Percentiles rank a stretch among this genome's conserved stretches.
These are phyloP conservation scores for Metschnikowia continentalis DNA, from an alignment of 805 yeast species.

Conservation along the genomic window DNA sequence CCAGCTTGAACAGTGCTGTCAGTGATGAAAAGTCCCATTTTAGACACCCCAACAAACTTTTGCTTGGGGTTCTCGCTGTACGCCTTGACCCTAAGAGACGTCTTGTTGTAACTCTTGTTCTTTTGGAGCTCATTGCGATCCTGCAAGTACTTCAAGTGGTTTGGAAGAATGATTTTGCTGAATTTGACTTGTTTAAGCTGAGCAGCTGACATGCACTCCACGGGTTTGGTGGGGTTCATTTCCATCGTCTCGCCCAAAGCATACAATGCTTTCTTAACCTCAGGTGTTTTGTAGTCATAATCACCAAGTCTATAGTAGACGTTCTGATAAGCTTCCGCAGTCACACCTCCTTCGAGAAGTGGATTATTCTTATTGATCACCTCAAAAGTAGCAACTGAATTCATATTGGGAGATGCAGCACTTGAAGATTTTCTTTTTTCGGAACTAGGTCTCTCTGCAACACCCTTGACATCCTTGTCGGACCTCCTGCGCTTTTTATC, in stretches of 20 bases:
- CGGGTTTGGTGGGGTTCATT: slow-evolving; percentile 21
- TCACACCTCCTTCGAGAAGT: slow-evolving; percentile 35
- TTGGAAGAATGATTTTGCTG: slow-evolving; percentile 32
- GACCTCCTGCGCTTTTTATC: slow-evolving; percentile 28
- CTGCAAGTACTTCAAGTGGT: slow-evolving; percentile 25
- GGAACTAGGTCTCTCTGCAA: slow-evolving; percentile 4
- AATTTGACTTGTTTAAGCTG: slow-evolving; percentile 28
- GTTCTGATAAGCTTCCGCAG: slow-evolving; percentile 48
- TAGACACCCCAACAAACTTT: slow-evolving; percentile 65
- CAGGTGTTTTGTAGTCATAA: slow-evolving; percentile 42
- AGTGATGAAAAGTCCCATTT: slow-evolving; percentile 54
- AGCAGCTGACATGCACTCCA: slow-evolving; percentile 21
- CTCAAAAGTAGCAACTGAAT: slow-evolving; percentile 4
- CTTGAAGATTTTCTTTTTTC: slow-evolving; percentile 14
- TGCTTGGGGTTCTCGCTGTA: slow-evolving; percentile 55
- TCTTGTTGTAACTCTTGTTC: slow-evolving; percentile 20
- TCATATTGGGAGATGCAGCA: slow-evolving; percentile 7
- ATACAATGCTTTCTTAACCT: slow-evolving; percentile 22
- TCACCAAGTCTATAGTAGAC: slow-evolving; percentile 46
- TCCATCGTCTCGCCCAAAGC: slow-evolving; percentile 24
- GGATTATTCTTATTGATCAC: slow-evolving; percentile 41
- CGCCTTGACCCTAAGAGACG: slow-evolving; percentile 48
- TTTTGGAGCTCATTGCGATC: slow-evolving; percentile 34
- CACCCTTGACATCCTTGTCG: slow-evolving; percentile 12
- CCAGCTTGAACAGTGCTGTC: slow-evolving; percentile 12